Percentiles rank a stretch among this genome's conserved stretches.
Conservation (phyloP, 805 yeast genomes). For the Saturnispora mendoncae region DNA sequence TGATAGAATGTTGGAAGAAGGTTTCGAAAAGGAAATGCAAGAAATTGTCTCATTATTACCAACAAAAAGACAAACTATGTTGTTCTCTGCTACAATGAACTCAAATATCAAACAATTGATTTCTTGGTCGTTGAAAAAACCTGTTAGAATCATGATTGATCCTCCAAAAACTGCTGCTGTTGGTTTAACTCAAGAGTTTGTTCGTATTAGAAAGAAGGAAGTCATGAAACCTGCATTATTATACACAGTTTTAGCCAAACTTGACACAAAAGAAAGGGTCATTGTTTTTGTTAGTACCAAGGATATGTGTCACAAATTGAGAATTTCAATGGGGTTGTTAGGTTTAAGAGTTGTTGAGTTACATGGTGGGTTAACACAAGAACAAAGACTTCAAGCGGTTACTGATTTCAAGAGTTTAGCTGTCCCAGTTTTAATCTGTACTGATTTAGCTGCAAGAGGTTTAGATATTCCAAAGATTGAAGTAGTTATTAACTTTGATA, state of each 20-base stretch:
- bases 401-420: slow-evolving; percentile 71
- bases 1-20: slow-evolving; percentile 98
- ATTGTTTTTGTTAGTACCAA: slow-evolving; percentile 91
- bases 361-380: slow-evolving; percentile 81
- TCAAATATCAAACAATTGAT: slow-evolving; percentile 82
- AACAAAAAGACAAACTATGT: slow-evolving; percentile 81
- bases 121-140: slow-evolving; percentile 78
- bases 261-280: slow-evolving; percentile 59
- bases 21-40: slow-evolving; percentile 89
- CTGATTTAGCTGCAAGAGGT: slow-evolving; percentile 99
- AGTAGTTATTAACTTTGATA: slow-evolving; percentile 86
- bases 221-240: slow-evolving; percentile 74
- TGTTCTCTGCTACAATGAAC: slow-evolving; percentile 98
- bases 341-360: slow-evolving; percentile 74
- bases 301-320: slow-evolving; percentile 78
- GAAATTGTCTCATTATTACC: slow-evolving; percentile 87
- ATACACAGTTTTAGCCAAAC: slow-evolving; percentile 56
- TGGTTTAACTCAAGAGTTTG: slow-evolving; percentile 89
- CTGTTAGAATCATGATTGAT: slow-evolving; percentile 91
- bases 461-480: slow-evolving; percentile 97
- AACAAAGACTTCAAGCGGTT: slow-evolving; percentile 82
- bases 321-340: slow-evolving; percentile 64
- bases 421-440: slow-evolving; percentile 86
- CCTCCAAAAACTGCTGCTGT: slow-evolving; percentile 92
- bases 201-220: slow-evolving; percentile 88